Conservation (phyloP, 2,329 filamentous ascomycete species). For the Ophioceras dolichostomum region DNA sequence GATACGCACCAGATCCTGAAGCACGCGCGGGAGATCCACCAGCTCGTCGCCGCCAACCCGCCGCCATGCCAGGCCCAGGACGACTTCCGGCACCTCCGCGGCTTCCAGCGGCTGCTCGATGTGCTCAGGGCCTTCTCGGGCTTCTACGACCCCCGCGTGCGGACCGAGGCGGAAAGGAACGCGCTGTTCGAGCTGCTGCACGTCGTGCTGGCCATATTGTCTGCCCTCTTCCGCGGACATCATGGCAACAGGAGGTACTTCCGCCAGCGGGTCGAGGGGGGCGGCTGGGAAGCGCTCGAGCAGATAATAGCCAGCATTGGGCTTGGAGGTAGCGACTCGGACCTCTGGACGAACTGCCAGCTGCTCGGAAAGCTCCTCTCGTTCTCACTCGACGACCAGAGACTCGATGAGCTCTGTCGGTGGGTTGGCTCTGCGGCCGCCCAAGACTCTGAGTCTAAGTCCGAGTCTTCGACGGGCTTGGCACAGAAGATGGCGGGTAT, state of each 20-base stretch:
- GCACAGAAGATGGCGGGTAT: background rate
- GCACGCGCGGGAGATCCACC: constrained; percentile 52
- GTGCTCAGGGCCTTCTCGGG: constrained; percentile 60
- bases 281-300: constrained; percentile 69
- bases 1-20: constrained; percentile 35
- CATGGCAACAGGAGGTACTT: constrained; percentile 85
- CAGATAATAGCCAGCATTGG: constrained; percentile 59
- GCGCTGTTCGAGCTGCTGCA: constrained; percentile 59
- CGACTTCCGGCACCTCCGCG: constrained; percentile 68
- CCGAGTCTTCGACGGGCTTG: background rate
- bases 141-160: constrained; percentile 59
- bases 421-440: constrained; percentile 20
- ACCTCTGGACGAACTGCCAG: constrained; percentile 56
- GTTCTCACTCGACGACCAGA: constrained; percentile 69
- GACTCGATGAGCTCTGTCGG: constrained; percentile 57
- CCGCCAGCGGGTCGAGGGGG: constrained; percentile 58
- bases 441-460: no score
- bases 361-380: constrained; percentile 74
- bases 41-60: constrained; percentile 38
- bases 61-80: constrained; percentile 50
- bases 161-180: constrained; percentile 48
- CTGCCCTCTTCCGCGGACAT: constrained; percentile 64
- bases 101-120: constrained; percentile 63
- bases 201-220: constrained; percentile 59
- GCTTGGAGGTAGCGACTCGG: constrained; percentile 50